Evolutionary conservation across 768 basidiomycete species (phyloP).

Genomic region (Tulasnella sp.): DNA sequence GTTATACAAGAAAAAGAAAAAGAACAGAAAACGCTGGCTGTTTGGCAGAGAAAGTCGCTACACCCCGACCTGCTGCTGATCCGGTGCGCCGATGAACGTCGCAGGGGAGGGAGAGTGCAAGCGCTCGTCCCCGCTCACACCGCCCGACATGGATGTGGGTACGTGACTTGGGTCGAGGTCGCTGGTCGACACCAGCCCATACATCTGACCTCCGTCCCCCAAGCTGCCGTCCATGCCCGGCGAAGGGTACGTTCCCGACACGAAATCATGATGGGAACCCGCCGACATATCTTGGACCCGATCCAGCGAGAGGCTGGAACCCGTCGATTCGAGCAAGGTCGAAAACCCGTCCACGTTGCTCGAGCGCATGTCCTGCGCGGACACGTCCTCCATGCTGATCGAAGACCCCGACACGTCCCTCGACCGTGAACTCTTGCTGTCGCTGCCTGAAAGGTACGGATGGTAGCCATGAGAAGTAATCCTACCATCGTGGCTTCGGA

Average conservation of each 20-base stretch:
- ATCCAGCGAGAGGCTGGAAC: neutral
- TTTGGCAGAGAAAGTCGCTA: too few species aligned
- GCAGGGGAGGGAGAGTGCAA: too few species aligned
- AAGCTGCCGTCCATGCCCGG: neutral
- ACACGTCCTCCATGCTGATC: neutral
- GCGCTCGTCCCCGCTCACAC: too few species aligned
- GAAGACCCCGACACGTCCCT: neutral
- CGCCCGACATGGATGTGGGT: too few species aligned
- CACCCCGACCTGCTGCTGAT: neutral
- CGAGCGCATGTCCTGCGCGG: neutral
- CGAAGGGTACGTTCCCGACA: neutral
- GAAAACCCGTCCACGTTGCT: neutral
- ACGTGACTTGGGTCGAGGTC: too few species aligned
- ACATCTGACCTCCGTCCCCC: neutral
- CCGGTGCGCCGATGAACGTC: neutral
- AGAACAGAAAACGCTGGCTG: too few species aligned
- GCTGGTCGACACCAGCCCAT: neutral
- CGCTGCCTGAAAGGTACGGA: neutral
- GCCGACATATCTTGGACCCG: neutral
- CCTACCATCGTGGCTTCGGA: neutral
- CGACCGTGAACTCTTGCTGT: neutral
- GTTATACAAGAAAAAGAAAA: too few species aligned
- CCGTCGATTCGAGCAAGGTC: neutral
- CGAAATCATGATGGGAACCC: neutral
- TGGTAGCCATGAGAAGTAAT: neutral